phyloP scores from a whole-genome alignment of 202 grass and related monocot species.

The Panicum virgatum region DNA sequence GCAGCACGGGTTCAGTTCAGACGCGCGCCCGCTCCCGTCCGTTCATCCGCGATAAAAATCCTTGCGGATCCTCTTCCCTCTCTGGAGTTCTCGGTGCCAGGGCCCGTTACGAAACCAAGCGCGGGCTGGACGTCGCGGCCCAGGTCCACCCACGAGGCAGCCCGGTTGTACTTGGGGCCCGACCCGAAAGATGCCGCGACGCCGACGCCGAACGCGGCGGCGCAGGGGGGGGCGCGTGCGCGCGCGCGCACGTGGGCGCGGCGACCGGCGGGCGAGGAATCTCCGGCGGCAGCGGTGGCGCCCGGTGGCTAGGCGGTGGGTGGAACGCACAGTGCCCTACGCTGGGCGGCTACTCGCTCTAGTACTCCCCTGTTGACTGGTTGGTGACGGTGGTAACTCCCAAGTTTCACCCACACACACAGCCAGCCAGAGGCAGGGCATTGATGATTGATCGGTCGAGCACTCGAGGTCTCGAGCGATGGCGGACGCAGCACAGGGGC shows the following conservation, averaged over 20 bases:
- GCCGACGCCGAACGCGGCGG: background rate
- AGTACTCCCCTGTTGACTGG: background rate
- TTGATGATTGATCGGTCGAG: conserved; percentile 18
- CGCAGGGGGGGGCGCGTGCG: background rate
- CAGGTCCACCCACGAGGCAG: background rate
- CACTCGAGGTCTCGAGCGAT: too few species aligned
- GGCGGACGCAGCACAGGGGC: background rate
- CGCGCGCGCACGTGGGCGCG: background rate
- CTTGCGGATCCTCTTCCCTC: background rate
- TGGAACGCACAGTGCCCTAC: background rate
- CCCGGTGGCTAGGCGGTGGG: background rate
- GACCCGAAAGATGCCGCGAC: background rate
- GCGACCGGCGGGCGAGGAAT: background rate
- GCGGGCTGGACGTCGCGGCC: background rate
- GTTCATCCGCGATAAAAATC: conserved; percentile 41
- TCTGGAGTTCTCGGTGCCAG: background rate
- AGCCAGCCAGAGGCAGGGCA: background rate
- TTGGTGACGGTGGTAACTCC: conserved; percentile 42
- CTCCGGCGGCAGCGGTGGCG: background rate
- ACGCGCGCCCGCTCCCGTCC: conserved; percentile 21
- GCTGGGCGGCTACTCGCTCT: background rate
- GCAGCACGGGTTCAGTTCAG: background rate
- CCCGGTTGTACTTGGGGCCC: background rate
- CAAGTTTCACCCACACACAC: background rate
- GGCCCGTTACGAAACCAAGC: background rate